Conservation (phyloP, 176 grass and related monocot species). For the Urochloa ruziziensis region DNA sequence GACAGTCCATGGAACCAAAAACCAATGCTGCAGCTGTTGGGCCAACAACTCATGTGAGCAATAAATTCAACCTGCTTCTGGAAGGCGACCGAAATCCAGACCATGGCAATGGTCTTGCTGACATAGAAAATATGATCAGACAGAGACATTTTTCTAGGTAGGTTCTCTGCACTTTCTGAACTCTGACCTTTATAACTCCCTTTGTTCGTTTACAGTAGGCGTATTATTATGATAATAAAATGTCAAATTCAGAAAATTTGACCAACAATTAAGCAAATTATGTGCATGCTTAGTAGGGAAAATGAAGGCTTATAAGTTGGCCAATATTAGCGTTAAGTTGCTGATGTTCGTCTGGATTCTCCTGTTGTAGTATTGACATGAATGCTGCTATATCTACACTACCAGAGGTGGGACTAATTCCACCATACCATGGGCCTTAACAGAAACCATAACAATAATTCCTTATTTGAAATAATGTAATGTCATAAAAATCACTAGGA, state of each 20-base stretch:
- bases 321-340: too few species aligned
- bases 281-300: neutral
- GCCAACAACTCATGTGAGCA: neutral
- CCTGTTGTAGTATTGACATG: too few species aligned
- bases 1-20: conserved; percentile 25
- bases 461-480: neutral
- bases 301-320: too few species aligned
- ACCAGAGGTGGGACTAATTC: too few species aligned
- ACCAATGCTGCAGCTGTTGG: conserved; percentile 3
- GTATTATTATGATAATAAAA: neutral
- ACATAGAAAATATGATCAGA: conserved; percentile 58
- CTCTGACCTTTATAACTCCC: conserved; percentile 16
- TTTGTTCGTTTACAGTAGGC: neutral
- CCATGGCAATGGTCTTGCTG: conserved; percentile 28
- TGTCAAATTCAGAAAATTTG: neutral
- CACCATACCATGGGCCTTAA: too few species aligned
- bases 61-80: neutral
- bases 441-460: neutral
- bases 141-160: conserved; percentile 60
- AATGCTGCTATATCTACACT: too few species aligned
- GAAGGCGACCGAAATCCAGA: conserved; percentile 30
- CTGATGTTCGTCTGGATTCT: too few species aligned
- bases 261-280: neutral
- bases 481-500: neutral
- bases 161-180: conserved; percentile 7